Percentiles rank a stretch among this genome's conserved stretches.
These are phyloP conservation scores for Wickerhamomyces strasburgensis DNA, from an alignment of 805 yeast species.

Conservation along the genomic window DNA sequence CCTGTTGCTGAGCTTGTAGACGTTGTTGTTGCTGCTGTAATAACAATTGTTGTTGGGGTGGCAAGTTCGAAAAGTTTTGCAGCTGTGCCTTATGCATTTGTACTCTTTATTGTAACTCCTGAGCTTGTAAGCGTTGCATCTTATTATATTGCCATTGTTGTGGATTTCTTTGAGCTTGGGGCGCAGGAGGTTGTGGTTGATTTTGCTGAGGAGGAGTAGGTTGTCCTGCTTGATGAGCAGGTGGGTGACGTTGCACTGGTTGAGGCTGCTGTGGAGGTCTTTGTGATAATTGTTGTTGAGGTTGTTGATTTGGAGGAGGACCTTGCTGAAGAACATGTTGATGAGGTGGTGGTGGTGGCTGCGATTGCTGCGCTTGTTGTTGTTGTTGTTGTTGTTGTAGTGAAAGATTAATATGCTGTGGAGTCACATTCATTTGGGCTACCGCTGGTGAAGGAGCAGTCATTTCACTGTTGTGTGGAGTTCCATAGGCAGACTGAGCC, in stretches of 20 bases:
- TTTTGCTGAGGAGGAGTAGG: constrained; percentile 1
- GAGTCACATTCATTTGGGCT: neutral
- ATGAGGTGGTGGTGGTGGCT: constrained; percentile 8
- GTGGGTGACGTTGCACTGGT: constrained; percentile 3
- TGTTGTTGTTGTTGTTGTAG: constrained; percentile 6
- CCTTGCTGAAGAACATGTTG: constrained; percentile 11
- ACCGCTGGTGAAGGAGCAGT: constrained; percentile 18
- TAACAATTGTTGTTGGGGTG: constrained; percentile 9
- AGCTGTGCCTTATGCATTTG: constrained; percentile 22
- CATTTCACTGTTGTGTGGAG: constrained; percentile 11
- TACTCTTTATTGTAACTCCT: constrained; percentile 21
- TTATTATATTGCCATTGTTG: constrained; percentile 19
- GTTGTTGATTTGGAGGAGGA: constrained; percentile 12
- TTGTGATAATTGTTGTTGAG: constrained; percentile 6
- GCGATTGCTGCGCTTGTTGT: constrained; percentile 6
- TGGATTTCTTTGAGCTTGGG: neutral
- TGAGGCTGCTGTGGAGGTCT: constrained; percentile 1
- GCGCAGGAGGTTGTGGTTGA: constrained; percentile 2
- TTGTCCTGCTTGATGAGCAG: neutral
- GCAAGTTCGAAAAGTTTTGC: constrained; percentile 12
- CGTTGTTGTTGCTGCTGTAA: constrained; percentile 4
- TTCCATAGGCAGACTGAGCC: constrained; percentile 16
- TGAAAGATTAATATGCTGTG: too few species aligned
- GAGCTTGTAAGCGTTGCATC: constrained; percentile 20
- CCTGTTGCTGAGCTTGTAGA: constrained; percentile 13